Conservation (phyloP, 441 rosid species). For the Arabidopsis hybrid region DNA sequence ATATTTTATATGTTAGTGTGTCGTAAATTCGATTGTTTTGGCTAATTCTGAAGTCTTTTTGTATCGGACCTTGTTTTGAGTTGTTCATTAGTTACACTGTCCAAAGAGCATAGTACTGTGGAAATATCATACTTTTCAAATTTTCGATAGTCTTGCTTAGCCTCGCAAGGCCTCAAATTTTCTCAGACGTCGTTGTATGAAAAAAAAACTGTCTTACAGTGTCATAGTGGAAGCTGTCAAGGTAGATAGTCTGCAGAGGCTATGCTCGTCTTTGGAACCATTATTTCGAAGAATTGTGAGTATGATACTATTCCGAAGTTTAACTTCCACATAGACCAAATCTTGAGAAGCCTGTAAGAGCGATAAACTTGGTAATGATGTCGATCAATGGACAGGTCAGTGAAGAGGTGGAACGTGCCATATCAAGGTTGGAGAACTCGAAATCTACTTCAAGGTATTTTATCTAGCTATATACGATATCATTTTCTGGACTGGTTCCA, state of each 20-base stretch:
- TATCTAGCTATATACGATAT: constrained; percentile 11
- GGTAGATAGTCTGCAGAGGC: constrained; percentile 93
- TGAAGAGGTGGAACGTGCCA: constrained; percentile 95
- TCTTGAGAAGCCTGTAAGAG: constrained; percentile 11
- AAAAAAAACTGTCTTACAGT: constrained; percentile 55
- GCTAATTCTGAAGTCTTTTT: constrained; percentile 16
- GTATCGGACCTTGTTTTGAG: constrained; percentile 7
- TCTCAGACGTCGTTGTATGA: constrained; percentile 30
- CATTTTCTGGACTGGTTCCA: constrained; percentile 9
- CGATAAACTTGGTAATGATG: constrained; percentile 27
- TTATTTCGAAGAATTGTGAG: constrained; percentile 94
- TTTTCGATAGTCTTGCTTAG: constrained; percentile 3
- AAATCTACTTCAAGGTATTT: constrained; percentile 64
- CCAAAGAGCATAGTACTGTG: neutral
- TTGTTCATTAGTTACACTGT: constrained; percentile 1
- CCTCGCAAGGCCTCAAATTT: constrained; percentile 30
- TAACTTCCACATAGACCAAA: constrained; percentile 2
- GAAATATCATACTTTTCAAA: neutral
- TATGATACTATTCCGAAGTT: constrained; percentile 11
- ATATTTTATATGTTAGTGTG: constrained; percentile 17
- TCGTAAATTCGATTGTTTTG: neutral
- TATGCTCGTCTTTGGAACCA: constrained; percentile 96
- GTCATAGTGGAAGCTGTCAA: constrained; percentile 96
- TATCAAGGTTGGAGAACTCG: constrained; percentile 74
- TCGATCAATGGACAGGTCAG: constrained; percentile 66